These are phyloP conservation scores for Cladobotryum protrusum DNA, from an alignment of 2,329 filamentous ascomycete genomes.

Conservation along the genomic window DNA sequence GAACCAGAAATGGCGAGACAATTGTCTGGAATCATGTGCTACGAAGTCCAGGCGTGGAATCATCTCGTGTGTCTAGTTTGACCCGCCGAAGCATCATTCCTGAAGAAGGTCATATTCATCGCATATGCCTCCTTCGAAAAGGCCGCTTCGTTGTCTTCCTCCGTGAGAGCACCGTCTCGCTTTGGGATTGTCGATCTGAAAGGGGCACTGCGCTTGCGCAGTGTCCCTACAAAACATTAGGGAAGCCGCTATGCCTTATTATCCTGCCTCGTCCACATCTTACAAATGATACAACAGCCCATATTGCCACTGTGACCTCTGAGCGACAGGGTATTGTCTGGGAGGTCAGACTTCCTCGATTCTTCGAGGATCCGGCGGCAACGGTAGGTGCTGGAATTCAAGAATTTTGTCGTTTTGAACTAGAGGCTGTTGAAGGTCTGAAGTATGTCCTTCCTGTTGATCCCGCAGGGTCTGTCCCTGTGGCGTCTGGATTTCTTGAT, in stretches of 20 bases:
- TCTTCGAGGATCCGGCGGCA: slow-evolving; percentile 24
- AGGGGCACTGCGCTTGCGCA: slow-evolving; percentile 49
- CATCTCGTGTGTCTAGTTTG: slow-evolving; percentile 35
- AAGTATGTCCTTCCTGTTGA: slow-evolving; percentile 75
- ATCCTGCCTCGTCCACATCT: slow-evolving; percentile 60
- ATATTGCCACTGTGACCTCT: slow-evolving; percentile 78
- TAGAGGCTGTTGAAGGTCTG: slow-evolving; percentile 54
- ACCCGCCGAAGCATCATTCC: slow-evolving; percentile 62
- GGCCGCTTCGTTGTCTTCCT: slow-evolving; percentile 78
- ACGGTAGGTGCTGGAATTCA: slow-evolving; percentile 34
- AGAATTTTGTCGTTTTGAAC: slow-evolving; percentile 66
- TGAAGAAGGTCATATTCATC: slow-evolving; percentile 65
- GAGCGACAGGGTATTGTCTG: slow-evolving; percentile 75
- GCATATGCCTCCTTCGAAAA: slow-evolving; percentile 70
- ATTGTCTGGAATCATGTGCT: slow-evolving; percentile 73
- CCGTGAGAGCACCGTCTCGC: slow-evolving; percentile 60
- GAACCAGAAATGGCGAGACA: slow-evolving; percentile 71
- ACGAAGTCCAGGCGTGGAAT: slow-evolving; percentile 11
- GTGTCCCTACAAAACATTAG: slow-evolving; percentile 49
- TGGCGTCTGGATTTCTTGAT: slow-evolving; percentile 73
- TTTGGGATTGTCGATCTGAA: slow-evolving; percentile 70
- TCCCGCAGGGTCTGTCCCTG: slow-evolving; percentile 67
- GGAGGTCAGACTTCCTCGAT: slow-evolving; percentile 61
- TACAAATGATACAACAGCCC: slow-evolving; percentile 51
- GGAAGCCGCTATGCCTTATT: slow-evolving; percentile 74